These are phyloP conservation scores for Colletotrichum gigasporum DNA, from an alignment of 2,329 filamentous ascomycete species.

Conservation along the genomic window DNA sequence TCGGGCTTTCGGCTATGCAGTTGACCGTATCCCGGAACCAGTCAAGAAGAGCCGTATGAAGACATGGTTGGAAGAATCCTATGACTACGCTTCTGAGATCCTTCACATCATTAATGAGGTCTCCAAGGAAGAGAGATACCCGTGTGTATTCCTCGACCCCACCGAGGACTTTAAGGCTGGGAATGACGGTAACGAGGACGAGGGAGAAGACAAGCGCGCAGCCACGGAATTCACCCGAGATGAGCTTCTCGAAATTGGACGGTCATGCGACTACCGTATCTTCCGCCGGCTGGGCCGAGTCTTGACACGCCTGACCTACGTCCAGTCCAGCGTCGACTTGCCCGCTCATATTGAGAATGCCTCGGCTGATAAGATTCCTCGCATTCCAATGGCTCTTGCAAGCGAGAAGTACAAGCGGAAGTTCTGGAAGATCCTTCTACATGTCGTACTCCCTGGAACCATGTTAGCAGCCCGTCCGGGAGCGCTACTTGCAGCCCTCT, in stretches of 20 bases:
- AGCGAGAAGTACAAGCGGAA: constrained; percentile 42
- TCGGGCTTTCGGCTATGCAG: constrained; percentile 49
- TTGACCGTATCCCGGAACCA: constrained; percentile 44
- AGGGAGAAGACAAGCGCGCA: constrained; percentile 35
- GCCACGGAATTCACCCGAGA: constrained; percentile 50
- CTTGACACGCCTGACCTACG: constrained; percentile 56
- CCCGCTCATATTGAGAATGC: constrained; percentile 51
- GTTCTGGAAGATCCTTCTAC: constrained; percentile 60
- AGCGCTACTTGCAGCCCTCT: constrained; percentile 56
- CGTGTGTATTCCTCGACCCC: constrained; percentile 60
- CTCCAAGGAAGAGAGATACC: constrained; percentile 49
- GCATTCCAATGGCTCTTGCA: constrained; percentile 55
- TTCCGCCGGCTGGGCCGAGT: constrained; percentile 57
- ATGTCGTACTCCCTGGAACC: constrained; percentile 58
- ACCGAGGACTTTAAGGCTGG: constrained; percentile 48
- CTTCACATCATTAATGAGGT: constrained; percentile 47
- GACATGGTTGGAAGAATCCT: constrained; percentile 60
- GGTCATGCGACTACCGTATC: constrained; percentile 59
- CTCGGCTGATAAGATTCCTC: constrained; percentile 44
- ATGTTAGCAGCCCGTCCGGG: constrained; percentile 54
- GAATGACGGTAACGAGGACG: constrained; percentile 34
- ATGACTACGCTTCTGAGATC: constrained; percentile 57
- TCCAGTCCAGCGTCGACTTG: constrained; percentile 48
- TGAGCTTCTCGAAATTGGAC: constrained; percentile 60
- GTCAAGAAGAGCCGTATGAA: constrained; percentile 51